Base-by-base conservation (phyloP, 495 filamentous ascomycete species). In the Penicillium macrosclerotiorum region DNA sequence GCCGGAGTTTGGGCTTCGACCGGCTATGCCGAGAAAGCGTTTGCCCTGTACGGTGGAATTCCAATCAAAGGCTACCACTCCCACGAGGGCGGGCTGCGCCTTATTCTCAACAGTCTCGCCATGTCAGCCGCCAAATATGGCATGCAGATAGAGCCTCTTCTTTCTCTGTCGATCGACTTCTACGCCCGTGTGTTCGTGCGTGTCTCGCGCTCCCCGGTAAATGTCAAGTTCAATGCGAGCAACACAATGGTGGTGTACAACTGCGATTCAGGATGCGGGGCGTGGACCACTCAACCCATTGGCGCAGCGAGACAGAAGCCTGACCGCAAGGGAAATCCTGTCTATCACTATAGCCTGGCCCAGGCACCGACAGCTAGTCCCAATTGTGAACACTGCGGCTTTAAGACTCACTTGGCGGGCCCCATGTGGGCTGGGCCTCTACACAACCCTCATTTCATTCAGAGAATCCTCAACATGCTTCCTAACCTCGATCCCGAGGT, bases 381-480 rank as follows among this genome's bases (percentile, higher is more conserved):
- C 4, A 50, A 69, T 11, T 98, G 93, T 59, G 76, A 82, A 18
- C 89, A 96, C 64, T 98, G 93, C 55, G 88, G 84, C 6, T 82
- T 79, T 48, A 90, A 87, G 46, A 94, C 86, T 56, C 93, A 95
- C 60, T 65, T 96, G 13, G 83, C 81, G 1, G 93, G 93, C 0
- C 93, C 93, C 0, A 96, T 98, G 90, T 98, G 89, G 74, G 92
- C 78, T 36, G 93, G 93, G 3, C 88, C 85, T 8, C 69, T 98
- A 6, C 93, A 97, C 60, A 91, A 90, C 37, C 69, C 80, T 6
- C 74, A 79, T 3, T 98, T 95, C 54, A 80, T 98, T 45, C 74
- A 87, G 52, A 76, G 69, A 24, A 81, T 98, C 2, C 73, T 98
- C 11, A 75, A 77, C 14, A 72, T 80, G 31, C 74, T 95, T 5